Conservation (phyloP, 2,329 filamentous ascomycete genomes). For the Diaporthe ampelina region DNA sequence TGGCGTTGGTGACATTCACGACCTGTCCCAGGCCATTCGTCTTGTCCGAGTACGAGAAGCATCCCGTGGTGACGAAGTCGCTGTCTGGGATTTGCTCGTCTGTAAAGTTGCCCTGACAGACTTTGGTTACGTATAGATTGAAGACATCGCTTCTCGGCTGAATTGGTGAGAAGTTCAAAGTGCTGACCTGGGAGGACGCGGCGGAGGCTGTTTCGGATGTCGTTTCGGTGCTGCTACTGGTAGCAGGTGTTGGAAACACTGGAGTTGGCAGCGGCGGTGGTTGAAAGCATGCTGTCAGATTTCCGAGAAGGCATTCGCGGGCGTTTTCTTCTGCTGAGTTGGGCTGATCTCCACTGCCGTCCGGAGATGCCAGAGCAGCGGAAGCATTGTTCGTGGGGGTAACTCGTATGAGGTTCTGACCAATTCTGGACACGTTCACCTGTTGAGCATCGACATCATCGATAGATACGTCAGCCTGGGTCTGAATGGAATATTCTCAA, state of each 20-base stretch:
- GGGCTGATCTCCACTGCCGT: too few relatives aligned
- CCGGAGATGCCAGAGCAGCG: background rate
- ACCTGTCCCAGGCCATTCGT: background rate
- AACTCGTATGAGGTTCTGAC: background rate
- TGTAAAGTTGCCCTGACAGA: background rate
- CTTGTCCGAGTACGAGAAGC: background rate
- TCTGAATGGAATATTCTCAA: background rate
- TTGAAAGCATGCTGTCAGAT: background rate
- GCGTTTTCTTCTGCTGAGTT: background rate
- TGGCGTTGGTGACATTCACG: background rate
- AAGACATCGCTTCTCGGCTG: background rate
- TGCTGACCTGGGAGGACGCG: background rate
- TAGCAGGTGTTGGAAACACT: background rate
- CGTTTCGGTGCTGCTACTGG: background rate
- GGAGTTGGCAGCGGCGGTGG: background rate
- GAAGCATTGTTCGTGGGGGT: background rate
- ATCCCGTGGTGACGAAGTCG: background rate
- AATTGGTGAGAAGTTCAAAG: background rate
- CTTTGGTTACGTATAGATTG: background rate
- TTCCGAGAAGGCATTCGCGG: background rate
- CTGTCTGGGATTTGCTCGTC: background rate
- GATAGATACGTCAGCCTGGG: too few relatives aligned
- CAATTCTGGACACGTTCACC: constrained; percentile 12
- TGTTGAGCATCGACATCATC: background rate
- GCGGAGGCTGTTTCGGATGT: background rate